Conservation (phyloP, 2,329 filamentous ascomycete species). For the Phaeosphaeriaceae sp. region DNA sequence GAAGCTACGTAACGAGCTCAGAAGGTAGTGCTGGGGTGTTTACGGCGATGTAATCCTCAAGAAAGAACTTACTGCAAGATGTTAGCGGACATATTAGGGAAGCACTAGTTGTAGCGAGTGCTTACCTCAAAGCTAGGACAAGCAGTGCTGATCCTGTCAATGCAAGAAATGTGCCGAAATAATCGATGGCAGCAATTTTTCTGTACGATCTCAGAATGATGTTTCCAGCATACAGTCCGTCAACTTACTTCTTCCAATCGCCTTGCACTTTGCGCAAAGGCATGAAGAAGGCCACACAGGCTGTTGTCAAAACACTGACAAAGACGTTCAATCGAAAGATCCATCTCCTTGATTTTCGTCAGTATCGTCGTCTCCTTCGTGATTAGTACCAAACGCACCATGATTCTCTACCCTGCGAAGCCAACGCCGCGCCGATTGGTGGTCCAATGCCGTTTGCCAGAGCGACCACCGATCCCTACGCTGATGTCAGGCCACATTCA, state of each 20-base stretch:
- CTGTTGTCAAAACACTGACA: constrained; percentile 21
- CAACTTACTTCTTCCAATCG: constrained; percentile 58
- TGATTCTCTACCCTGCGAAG: constrained; percentile 25
- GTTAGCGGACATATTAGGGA: too few relatives aligned
- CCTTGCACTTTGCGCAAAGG: constrained; percentile 55
- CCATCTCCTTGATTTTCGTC: constrained; percentile 21
- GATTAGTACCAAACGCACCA: constrained; percentile 14
- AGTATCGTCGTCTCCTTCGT: not conserved
- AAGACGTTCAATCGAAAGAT: constrained; percentile 48
- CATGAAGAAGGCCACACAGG: constrained; percentile 32
- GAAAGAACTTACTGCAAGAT: too few relatives aligned
- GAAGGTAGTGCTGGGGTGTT: too few relatives aligned
- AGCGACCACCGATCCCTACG: constrained; percentile 45
- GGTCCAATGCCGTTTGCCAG: constrained; percentile 37
- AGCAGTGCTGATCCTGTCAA: constrained; percentile 64
- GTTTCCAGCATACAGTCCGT: rapidly evolving
- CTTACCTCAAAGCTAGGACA: constrained; percentile 62
- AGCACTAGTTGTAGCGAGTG: too few relatives aligned
- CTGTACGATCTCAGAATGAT: constrained; percentile 14
- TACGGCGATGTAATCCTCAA: too few relatives aligned
- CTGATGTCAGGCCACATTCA: not conserved
- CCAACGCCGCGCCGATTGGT: constrained; percentile 35
- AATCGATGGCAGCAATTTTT: constrained; percentile 61
- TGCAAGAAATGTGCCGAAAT: constrained; percentile 63
- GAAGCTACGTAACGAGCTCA: too few relatives aligned